These are phyloP conservation scores for Malus sieversii DNA, from an alignment of 306 rosid species.

Conservation along the genomic window DNA sequence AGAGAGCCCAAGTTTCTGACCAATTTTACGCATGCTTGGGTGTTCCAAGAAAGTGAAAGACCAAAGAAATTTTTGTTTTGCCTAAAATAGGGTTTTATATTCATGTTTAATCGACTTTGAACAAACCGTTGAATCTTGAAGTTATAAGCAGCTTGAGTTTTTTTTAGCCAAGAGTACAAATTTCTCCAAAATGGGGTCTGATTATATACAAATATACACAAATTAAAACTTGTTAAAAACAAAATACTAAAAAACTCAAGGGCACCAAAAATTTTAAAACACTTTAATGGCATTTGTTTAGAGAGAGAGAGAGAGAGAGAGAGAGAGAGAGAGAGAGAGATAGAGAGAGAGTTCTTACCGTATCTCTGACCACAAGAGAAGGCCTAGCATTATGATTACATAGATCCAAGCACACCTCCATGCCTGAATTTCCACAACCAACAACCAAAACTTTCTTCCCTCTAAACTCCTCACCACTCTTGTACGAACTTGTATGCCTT, in stretches of 20 bases:
- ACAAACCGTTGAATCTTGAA: constrained; percentile 46
- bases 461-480: constrained; percentile 54
- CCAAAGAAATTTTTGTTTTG: constrained; percentile 9
- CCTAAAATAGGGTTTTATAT: constrained; percentile 13
- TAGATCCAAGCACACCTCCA: constrained; percentile 92
- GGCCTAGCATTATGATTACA: constrained; percentile 66
- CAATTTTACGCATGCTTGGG: constrained; percentile 56
- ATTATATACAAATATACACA: neutral
- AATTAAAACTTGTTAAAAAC: neutral
- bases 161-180: neutral
- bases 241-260: neutral
- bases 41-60: constrained; percentile 57
- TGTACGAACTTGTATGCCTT: constrained; percentile 63
- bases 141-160: neutral
- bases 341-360: constrained; percentile 36
- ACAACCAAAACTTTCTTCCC: constrained; percentile 71
- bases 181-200: neutral
- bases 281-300: neutral
- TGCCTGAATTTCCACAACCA: constrained; percentile 93
- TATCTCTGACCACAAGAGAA: constrained; percentile 68
- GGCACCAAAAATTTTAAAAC: neutral
- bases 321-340: neutral
- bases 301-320: neutral
- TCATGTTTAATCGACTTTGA: constrained; percentile 2
- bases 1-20: constrained; percentile 24